Base-by-base conservation (phyloP, 768 basidiomycete genomes). In the Termitomyces sp. region DNA sequence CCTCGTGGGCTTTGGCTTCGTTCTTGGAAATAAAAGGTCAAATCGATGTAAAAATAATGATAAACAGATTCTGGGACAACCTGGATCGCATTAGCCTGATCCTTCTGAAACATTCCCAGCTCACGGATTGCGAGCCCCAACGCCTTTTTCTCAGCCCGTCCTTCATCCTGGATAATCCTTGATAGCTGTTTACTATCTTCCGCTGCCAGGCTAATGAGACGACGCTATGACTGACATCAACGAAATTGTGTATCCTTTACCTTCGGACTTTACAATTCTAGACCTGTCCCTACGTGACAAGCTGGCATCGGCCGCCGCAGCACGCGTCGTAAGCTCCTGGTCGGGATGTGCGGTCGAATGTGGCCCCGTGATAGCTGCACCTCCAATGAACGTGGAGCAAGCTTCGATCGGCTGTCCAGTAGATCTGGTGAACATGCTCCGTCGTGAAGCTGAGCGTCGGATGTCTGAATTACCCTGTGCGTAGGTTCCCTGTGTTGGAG, bases 161-260 rank as follows among this genome's bases (percentile, higher is more conserved):
- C 86, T 68, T 91, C 91, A 1, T 75, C 68, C 67, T 80, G 84
- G 62, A 92, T 82, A 33, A 93, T 79, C 64, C 83, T 91, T 7
- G 84, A 80, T 33, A 91, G 70, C 36, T 72, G 76, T 61, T 80
- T 83, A 7, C 79, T 78, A 44, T 88, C 82, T 60, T 78, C 82
- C 48, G 68, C 86, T 89, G 50, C 16, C 32, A 23, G 4, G 33
- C 7, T 5, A 9, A 15, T 42, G 9, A 56, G 43, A 32, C 16
- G 7, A 15, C 25, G 16, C n/a, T n/a, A n/a, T n/a, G n/a, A n/a
- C n/a, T 11, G 33, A 43, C 36, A 35, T 36, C 25, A 22, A 20
- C 18, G 5, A 25, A 33, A 16, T 29, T 18, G n/a, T 38, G 9
- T 33, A 27, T 16, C 33, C 7, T 20, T 50, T 10, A 85, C 87